A percentile compares a stretch with the other conserved stretches of the same genome.
Evolutionary conservation across 73 alveolate species (phyloP).

Genomic region (Diophrys sp.): DNA sequence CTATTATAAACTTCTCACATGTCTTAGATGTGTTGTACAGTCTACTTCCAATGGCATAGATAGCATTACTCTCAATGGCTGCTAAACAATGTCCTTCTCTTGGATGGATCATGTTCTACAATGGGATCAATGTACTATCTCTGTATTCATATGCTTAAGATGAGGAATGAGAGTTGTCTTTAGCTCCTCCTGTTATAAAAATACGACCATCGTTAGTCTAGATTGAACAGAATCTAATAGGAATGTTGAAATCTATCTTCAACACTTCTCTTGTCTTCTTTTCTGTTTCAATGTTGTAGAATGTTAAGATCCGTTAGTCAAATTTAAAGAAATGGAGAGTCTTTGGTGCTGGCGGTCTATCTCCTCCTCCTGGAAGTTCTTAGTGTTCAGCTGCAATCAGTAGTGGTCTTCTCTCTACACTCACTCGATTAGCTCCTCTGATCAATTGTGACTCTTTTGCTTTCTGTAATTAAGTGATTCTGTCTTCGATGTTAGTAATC

Average conservation of each 20-base stretch:
- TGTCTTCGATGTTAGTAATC: too few relatives aligned
- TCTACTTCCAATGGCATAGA: slow-evolving; percentile 37
- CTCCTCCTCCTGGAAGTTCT: slow-evolving; percentile 7
- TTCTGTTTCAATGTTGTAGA: slow-evolving; percentile 42
- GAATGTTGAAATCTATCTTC: slow-evolving; percentile 45
- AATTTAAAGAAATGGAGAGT: slow-evolving; percentile 43
- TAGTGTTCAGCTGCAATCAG: too few relatives aligned
- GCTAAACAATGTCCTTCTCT: slow-evolving; percentile 51
- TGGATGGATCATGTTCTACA: slow-evolving; percentile 37
- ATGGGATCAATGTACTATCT: slow-evolving; percentile 13
- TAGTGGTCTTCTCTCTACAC: too few relatives aligned
- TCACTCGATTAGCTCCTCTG: slow-evolving; percentile 17
- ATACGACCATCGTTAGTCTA: slow-evolving; percentile 38
- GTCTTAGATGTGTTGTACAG: slow-evolving; percentile 42
- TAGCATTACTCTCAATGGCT: slow-evolving; percentile 21
- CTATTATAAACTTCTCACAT: slow-evolving; percentile 25
- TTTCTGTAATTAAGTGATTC: too few relatives aligned
- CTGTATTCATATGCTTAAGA: slow-evolving; percentile 35
- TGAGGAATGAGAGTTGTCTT: slow-evolving; percentile 23
- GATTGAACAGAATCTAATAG: slow-evolving; percentile 47
- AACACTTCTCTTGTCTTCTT: slow-evolving; percentile 45
- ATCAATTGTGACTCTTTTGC: slow-evolving; percentile 11
- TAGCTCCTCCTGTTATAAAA: slow-evolving; percentile 43
- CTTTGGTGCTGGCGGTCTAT: slow-evolving; percentile 21
- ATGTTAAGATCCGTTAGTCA: slow-evolving; percentile 39